Evolutionary conservation across 148 eudicot genomes (phyloP), one percentile per base, ranked within the genome.

Genomic region (Chenopodium quinoa): DNA sequence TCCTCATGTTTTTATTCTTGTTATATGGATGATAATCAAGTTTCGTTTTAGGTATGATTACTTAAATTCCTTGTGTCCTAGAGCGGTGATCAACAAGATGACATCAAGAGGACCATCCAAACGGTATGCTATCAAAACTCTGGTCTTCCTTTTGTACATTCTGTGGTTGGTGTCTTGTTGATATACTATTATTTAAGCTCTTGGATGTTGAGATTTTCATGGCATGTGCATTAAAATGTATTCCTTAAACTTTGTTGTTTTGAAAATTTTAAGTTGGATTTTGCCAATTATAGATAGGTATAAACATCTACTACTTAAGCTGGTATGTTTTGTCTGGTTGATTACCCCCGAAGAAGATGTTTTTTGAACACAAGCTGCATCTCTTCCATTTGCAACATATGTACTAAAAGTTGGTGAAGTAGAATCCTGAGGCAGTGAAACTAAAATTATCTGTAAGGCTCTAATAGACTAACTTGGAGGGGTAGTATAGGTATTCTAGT

Each of bases 31-130:
- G 63, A 81, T 16, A 13, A 46, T 71, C 54, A 69, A 50, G 34
- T 20, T 78, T 40, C 3, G 76, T 29, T 44, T 32, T 83, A 88
- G 99, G 91, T 77, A 40, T 80, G 90, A 93, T 32, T 96, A 96
- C 80, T 66, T 96, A 73, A 84, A 87, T 83, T 91, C 92, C 80
- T 80, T 96, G 86, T 96, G 98, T 82, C 97, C 99, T 74, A 83
- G 86, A 78, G 78, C 91, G 79, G 84, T 82, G 77, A 84, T 78
- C 78, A 87, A 82, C 82, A 80, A 79, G 86, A 70, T 4, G 71
- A 83, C 84, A 85, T 79, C 87, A 77, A 79, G 56, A 72, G 87
- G 83, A 73, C 91, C 88, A 75, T 70, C 88, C 54, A 86, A 54
- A 84, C 89, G 94, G 99, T 95, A 85, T 76, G 11, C 19, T 46